phyloP scores from a whole-genome alignment of 768 basidiomycete species.

The Amanita rubescens region DNA sequence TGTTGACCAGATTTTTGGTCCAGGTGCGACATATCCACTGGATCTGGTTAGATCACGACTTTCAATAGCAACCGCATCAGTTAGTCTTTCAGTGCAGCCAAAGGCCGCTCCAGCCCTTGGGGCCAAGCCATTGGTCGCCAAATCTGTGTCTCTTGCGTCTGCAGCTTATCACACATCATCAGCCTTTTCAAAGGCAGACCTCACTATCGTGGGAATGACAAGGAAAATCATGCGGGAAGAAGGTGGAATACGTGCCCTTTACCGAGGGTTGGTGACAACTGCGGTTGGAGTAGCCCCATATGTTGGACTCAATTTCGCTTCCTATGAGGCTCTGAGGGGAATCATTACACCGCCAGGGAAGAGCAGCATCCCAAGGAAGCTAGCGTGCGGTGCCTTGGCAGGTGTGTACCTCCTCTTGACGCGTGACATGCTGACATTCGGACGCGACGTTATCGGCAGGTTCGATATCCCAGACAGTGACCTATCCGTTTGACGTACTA shows the following conservation, averaged over 20 bases:
- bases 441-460: slow-evolving; percentile 31
- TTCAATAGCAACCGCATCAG: slow-evolving; percentile 87
- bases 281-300: slow-evolving; percentile 88
- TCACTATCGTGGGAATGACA: slow-evolving; percentile 86
- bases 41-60: slow-evolving; percentile 90
- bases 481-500: slow-evolving; percentile 93
- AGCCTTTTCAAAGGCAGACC: slow-evolving; percentile 37
- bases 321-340: slow-evolving; percentile 79
- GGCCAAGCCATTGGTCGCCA: slow-evolving; percentile 18
- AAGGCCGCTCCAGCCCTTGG: slow-evolving; percentile 18
- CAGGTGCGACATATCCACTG: slow-evolving; percentile 84
- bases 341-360: slow-evolving; percentile 79
- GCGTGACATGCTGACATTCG: neutral
- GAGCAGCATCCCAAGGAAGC: slow-evolving; percentile 56
- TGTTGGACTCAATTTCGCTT: slow-evolving; percentile 88
- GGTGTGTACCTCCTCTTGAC: slow-evolving; percentile 37
- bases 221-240: slow-evolving; percentile 86
- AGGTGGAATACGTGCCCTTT: slow-evolving; percentile 81
- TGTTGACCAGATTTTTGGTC: neutral
- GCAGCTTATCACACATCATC: slow-evolving; percentile 44
- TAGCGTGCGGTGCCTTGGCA: slow-evolving; percentile 82
- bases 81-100: slow-evolving; percentile 19
- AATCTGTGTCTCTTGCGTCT: slow-evolving; percentile 33
- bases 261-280: slow-evolving; percentile 80
- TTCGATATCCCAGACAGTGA: slow-evolving; percentile 89